Evolutionary conservation across 2,329 filamentous ascomycete genomes (phyloP), one percentile per base, ranked within the genome.

Genomic region (Exophiala sp.): DNA sequence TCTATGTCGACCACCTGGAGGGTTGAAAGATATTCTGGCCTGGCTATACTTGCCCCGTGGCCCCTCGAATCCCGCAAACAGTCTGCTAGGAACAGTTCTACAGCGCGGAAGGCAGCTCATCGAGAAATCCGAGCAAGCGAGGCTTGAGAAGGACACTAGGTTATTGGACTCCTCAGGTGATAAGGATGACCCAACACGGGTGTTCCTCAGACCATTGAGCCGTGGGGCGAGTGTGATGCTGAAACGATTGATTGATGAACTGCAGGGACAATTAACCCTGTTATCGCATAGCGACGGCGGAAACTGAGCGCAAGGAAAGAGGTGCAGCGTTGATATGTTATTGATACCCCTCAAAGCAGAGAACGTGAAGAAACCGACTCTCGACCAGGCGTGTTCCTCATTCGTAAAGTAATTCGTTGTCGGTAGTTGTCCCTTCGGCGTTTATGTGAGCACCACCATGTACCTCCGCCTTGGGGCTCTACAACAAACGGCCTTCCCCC

Each of bases 1-100:
- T 3, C 65, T 82, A 0, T 66, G 66, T 16, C 63, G 72, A 8
- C 66, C 69, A 0, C 65, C 78, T 1, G 59, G 60, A 3, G 80
- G 77, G 0, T 68, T 84, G 39, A 71, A 74, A 35, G 72, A 79
- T 33, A 74, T 82, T n/a, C 62, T 85, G 14, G 60, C 69, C 0
- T 83, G 76, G 71, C 62, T 81, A 2, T 85, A 84, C 59, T 63
- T 73, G 33, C 64, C 51, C 3, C 61, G 48, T 21, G 39, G 58
- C 18, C 33, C 39, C 7, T n/a, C 45, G n/a, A 16, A 34, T 10
- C 57, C 48, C 21, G 14, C 10, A 8, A 50, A 50, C 7, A 55
- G 36, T 29, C 33, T 59, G 10, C 51, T 58, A 6, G 47, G 21
- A 7, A 51, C 47, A 10, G 62, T 64, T 29, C 65, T 70, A 35